These are phyloP conservation scores for Arctium lappa DNA, from an alignment of 129 eudicot species.

Conservation along the genomic window DNA sequence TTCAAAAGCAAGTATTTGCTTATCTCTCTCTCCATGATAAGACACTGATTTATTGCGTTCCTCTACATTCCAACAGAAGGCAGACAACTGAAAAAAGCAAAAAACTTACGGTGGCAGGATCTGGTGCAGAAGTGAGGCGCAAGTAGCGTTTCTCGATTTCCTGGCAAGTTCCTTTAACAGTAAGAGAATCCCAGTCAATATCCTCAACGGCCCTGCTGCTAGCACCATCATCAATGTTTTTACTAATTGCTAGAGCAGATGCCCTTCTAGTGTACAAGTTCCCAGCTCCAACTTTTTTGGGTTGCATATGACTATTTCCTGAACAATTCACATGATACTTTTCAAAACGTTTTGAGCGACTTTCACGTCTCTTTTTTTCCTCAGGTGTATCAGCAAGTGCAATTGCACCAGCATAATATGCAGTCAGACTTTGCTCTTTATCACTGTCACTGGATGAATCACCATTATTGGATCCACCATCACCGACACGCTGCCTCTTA, in stretches of 20 bases:
- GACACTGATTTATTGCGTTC: neutral
- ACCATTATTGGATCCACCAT: constrained; percentile 48
- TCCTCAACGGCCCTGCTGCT: constrained; percentile 86
- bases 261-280: constrained; percentile 62
- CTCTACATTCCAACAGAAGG: neutral
- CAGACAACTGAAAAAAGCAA: neutral
- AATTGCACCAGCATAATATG: constrained; percentile 62
- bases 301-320: constrained; percentile 30
- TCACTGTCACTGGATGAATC: constrained; percentile 90
- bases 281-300: constrained; percentile 53
- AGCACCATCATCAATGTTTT: constrained; percentile 56
- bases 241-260: constrained; percentile 54
- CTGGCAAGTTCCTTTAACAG: constrained; percentile 90
- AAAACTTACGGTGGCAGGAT: constrained; percentile 80
- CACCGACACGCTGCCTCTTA: constrained; percentile 71
- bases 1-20: neutral
- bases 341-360: constrained; percentile 89
- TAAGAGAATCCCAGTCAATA: constrained; percentile 93
- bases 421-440: constrained; percentile 61
- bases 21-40: neutral
- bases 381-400: constrained; percentile 75
- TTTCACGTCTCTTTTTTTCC: constrained; percentile 83
- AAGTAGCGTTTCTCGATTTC: constrained; percentile 93
- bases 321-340: constrained; percentile 53
- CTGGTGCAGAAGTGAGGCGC: constrained; percentile 98